Evolutionary conservation across 352 stramenopile species (phyloP).

Genomic region (Sclerospora graminicola): DNA sequence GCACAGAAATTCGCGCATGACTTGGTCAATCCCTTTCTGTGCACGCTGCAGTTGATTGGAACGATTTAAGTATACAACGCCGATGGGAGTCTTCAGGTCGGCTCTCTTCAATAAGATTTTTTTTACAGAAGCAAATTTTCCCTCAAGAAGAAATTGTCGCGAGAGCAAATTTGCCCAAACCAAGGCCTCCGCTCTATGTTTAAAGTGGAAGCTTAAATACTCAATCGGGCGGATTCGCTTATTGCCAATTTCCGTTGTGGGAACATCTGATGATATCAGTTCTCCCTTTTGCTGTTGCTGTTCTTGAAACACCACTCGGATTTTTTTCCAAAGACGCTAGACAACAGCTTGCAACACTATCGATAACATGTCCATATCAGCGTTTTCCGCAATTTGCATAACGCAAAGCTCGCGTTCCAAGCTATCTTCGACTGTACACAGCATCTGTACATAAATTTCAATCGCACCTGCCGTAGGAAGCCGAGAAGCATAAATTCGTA

Average conservation of each 20-base stretch:
- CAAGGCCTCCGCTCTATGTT: conserved; percentile 57
- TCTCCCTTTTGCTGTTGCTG: conserved; percentile 20
- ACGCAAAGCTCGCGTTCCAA: conserved; percentile 57
- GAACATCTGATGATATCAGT: conserved; percentile 9
- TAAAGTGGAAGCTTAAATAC: conserved; percentile 61
- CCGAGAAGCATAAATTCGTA: conserved; percentile 59
- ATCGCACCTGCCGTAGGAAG: conserved; percentile 47
- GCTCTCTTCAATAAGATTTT: conserved; percentile 44
- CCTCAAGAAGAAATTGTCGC: conserved; percentile 60
- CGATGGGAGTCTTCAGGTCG: conserved; percentile 64
- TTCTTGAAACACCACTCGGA: conserved; percentile 15
- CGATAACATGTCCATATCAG: conserved; percentile 52
- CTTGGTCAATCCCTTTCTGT: conserved; percentile 38
- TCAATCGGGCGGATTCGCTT: conserved; percentile 57
- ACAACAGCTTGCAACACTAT: conserved; percentile 49
- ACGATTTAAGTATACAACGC: conserved; percentile 46
- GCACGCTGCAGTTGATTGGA: conserved; percentile 25
- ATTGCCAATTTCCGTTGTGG: conserved; percentile 36
- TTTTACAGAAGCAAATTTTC: conserved; percentile 53
- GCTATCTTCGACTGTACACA: conserved; percentile 44
- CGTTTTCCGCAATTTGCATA: conserved; percentile 55
- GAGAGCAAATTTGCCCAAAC: conserved; percentile 45
- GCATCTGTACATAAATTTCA: conserved; percentile 68
- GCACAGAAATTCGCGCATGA: conserved; percentile 51
- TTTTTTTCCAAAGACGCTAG: conserved; percentile 32